Evolutionary conservation across 495 filamentous ascomycete species (phyloP).

Genomic region (Gamarada debralockiae): DNA sequence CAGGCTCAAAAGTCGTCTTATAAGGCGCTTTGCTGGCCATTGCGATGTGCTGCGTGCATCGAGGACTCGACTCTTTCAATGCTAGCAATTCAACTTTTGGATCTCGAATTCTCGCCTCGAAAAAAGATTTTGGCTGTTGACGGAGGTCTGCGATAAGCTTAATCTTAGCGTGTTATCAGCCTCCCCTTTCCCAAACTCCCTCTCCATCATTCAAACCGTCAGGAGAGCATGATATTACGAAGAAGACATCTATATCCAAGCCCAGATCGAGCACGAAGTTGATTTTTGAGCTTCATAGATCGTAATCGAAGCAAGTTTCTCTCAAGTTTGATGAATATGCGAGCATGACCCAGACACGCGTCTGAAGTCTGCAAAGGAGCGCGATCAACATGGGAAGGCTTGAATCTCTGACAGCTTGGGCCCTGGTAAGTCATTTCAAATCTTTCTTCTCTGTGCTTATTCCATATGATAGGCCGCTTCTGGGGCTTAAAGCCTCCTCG

Average conservation of each 20-base stretch:
- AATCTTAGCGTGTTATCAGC: constrained; percentile 11
- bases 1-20: constrained; percentile 83
- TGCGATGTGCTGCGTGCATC: background rate
- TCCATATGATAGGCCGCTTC: background rate
- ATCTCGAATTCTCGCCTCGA: too few relatives aligned
- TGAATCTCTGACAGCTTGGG: constrained; percentile 46
- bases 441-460: background rate
- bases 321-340: too few relatives aligned
- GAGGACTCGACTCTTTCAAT: too few relatives aligned
- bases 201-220: too few relatives aligned
- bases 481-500: background rate
- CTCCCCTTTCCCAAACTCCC: too few relatives aligned
- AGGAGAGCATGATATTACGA: too few relatives aligned
- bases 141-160: constrained; percentile 12
- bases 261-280: too few relatives aligned
- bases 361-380: background rate
- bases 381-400: constrained; percentile 39
- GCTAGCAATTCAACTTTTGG: too few relatives aligned
- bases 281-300: too few relatives aligned
- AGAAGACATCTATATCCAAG: background rate
- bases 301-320: too few relatives aligned
- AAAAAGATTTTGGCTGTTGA: constrained; percentile 11
- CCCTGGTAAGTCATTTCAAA: constrained; percentile 36
- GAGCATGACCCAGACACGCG: background rate
- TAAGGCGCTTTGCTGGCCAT: constrained; percentile 49